Percentiles rank a stretch among this genome's conserved stretches.
Conservation (phyloP, 1,139 yeast genomes). For the Geotrichum restrictum region DNA sequence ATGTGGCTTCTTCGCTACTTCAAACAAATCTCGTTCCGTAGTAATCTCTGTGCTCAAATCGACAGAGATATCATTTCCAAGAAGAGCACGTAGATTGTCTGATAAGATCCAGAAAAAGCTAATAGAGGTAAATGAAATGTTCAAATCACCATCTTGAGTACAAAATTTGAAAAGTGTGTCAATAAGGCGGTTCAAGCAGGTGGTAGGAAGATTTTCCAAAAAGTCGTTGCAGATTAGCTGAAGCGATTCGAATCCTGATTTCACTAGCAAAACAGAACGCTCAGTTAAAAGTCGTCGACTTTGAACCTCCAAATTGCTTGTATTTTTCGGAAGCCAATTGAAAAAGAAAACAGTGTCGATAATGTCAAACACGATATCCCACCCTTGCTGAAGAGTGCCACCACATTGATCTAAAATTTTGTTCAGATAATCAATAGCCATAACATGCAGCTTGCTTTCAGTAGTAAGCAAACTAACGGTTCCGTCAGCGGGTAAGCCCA, state of each 20-base stretch:
- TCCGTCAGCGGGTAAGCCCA: slow-evolving; percentile 27
- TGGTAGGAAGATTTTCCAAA: slow-evolving; percentile 58
- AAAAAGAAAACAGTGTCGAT: slow-evolving; percentile 69
- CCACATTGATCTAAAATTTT: slow-evolving; percentile 72
- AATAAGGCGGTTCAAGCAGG: slow-evolving; percentile 57
- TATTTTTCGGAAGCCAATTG: slow-evolving; percentile 33
- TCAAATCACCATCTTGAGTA: slow-evolving; percentile 64
- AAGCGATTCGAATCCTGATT: slow-evolving; percentile 71
- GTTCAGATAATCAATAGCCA: slow-evolving; percentile 59
- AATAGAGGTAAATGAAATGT: slow-evolving; percentile 83
- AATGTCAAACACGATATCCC: slow-evolving; percentile 69
- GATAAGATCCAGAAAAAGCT: slow-evolving; percentile 90
- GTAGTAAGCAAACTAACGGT: slow-evolving; percentile 26
- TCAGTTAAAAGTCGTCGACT: slow-evolving; percentile 38
- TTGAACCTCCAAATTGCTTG: slow-evolving; percentile 36
- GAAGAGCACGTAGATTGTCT: slow-evolving; percentile 54
- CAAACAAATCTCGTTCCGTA: slow-evolving; percentile 11
- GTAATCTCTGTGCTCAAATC: slow-evolving; percentile 17
- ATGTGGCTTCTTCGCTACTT: slow-evolving; percentile 6
- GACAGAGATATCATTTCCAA: slow-evolving; percentile 2
- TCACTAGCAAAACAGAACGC: slow-evolving; percentile 41
- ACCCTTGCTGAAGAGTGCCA: slow-evolving; percentile 55
- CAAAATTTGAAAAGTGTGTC: slow-evolving; percentile 72
- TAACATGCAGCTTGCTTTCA: slow-evolving; percentile 56
- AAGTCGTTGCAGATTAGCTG: slow-evolving; percentile 84